A percentile compares a stretch with the other conserved stretches of the same genome.
These are phyloP conservation scores for Trichosanthes cucumerina DNA, from an alignment of 306 rosid genomes.

Conservation along the genomic window DNA sequence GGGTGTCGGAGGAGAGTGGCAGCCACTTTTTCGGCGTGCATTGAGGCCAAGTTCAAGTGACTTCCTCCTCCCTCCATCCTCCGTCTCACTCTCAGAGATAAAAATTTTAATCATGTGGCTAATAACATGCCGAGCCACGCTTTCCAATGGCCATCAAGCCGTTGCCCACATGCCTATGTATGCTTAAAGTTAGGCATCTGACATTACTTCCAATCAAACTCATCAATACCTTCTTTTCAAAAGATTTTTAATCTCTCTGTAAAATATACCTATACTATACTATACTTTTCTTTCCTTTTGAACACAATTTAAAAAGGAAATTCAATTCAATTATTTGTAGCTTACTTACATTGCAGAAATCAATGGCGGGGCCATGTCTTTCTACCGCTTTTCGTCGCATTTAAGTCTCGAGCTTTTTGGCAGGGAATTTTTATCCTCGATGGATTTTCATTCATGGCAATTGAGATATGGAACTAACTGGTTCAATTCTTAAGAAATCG, in stretches of 20 bases:
- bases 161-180: constrained; percentile 45
- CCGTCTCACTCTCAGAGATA: neutral
- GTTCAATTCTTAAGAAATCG: neutral
- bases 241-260: neutral
- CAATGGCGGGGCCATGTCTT: constrained; percentile 2
- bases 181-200: constrained; percentile 45
- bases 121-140: constrained; percentile 14
- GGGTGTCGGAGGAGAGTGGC: constrained; percentile 15
- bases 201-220: constrained; percentile 24
- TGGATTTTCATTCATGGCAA: neutral
- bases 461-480: neutral
- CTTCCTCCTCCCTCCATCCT: neutral
- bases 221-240: constrained; percentile 3
- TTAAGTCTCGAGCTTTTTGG: neutral
- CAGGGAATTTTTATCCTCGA: neutral
- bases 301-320: neutral
- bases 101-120: neutral
- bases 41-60: constrained; percentile 13
- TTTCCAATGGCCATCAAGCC: constrained; percentile 8
- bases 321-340: neutral
- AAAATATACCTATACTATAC: neutral
- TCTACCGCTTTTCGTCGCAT: neutral
- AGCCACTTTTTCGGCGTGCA: constrained; percentile 39
- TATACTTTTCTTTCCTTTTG: neutral
- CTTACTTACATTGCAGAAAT: neutral